phyloP scores from a whole-genome alignment of 2,329 filamentous ascomycete genomes.

The Dactylellina parvicollis region DNA sequence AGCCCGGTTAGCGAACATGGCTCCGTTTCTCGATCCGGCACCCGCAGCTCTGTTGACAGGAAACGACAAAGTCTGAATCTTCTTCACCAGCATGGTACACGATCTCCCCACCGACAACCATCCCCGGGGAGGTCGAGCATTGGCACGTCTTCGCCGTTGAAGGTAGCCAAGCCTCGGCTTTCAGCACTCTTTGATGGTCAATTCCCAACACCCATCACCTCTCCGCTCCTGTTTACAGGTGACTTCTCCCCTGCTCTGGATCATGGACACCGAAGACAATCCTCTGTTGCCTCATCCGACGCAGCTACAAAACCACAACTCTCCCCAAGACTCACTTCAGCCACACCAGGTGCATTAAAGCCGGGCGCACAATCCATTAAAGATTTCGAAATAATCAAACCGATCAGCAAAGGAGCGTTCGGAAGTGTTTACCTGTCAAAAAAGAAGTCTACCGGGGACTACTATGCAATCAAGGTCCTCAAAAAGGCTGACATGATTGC shows the following conservation, averaged over 20 bases:
- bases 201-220: constrained; percentile 84
- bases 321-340: constrained; percentile 82
- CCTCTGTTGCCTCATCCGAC: constrained; percentile 83
- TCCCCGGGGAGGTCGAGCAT: constrained; percentile 74
- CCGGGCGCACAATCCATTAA: constrained; percentile 95
- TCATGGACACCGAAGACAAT: constrained; percentile 83
- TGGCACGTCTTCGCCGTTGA: constrained; percentile 82
- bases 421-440: constrained; percentile 97
- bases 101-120: constrained; percentile 84
- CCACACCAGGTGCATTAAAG: constrained; percentile 80
- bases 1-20: constrained; percentile 90
- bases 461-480: constrained; percentile 97
- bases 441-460: constrained; percentile 98
- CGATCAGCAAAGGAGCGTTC: constrained; percentile 98
- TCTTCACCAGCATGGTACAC: constrained; percentile 69
- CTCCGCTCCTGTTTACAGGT: constrained; percentile 82
- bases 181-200: constrained; percentile 70
- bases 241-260: constrained; percentile 81
- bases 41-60: constrained; percentile 64
- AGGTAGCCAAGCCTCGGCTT: constrained; percentile 81
- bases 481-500: constrained; percentile 99
- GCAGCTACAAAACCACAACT: constrained; percentile 73
- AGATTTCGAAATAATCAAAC: constrained; percentile 99
- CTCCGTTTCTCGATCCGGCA: constrained; percentile 55
- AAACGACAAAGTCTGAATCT: constrained; percentile 75